Evolutionary conservation across 2,329 filamentous ascomycete species (phyloP).

Genomic region (Helotiales sp.): DNA sequence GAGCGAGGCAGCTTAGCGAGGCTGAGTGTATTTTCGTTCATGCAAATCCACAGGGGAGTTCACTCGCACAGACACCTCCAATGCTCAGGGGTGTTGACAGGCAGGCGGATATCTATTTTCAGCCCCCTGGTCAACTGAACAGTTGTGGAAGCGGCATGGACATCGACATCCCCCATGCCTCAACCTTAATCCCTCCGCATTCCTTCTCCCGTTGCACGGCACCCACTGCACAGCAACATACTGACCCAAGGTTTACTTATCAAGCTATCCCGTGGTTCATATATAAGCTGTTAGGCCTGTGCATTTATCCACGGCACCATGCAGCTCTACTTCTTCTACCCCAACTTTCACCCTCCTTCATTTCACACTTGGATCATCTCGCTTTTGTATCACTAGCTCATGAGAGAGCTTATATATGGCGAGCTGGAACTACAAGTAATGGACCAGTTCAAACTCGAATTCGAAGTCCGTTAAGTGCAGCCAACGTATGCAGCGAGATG

Average conservation of each 20-base stretch:
- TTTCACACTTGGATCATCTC: not conserved
- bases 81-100: not conserved
- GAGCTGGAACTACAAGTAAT: conserved; percentile 3
- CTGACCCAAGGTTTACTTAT: not conserved
- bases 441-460: conserved; percentile 1
- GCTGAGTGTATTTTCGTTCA: conserved; percentile 19
- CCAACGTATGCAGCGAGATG: not conserved
- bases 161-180: not conserved
- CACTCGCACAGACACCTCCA: conserved; percentile 24
- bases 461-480: not conserved
- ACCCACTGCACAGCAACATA: conserved; percentile 3
- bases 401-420: conserved; percentile 10
- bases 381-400: not conserved
- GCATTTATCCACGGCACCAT: conserved; percentile 21
- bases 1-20: conserved; percentile 23
- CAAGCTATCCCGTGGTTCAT: not conserved
- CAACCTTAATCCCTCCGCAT: conserved; percentile 1
- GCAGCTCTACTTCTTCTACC: conserved; percentile 2
- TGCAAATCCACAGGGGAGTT: conserved; percentile 15
- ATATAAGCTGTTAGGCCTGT: conserved; percentile 15
- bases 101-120: conserved; percentile 24
- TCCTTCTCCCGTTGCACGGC: not conserved
- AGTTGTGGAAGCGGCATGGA: conserved; percentile 1
- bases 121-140: conserved; percentile 11
- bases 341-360: conserved; percentile 6